A percentile compares a stretch with the other conserved stretches of the same genome.
These are phyloP conservation scores for Chlorella sorokiniana DNA, from an alignment of 139 green algal genomes.

Conservation along the genomic window DNA sequence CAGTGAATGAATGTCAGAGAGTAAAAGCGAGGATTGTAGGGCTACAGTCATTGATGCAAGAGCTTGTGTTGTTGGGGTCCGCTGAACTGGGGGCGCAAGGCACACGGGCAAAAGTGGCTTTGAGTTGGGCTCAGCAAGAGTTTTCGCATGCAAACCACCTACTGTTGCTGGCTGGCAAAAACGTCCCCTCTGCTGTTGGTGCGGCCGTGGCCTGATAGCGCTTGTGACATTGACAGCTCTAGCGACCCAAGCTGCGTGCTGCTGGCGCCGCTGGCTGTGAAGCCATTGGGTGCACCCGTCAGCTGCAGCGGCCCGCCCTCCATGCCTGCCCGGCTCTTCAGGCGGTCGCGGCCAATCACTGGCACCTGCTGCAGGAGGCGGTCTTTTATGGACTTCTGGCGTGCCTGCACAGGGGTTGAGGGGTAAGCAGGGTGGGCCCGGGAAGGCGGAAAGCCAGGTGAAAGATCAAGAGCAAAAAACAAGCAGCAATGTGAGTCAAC, in stretches of 20 bases:
- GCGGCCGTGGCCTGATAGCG: background rate
- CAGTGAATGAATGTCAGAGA: no score
- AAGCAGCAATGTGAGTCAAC: background rate
- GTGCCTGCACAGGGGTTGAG: constrained; percentile 1
- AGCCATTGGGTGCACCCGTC: background rate
- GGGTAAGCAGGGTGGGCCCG: background rate
- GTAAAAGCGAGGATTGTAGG: no score
- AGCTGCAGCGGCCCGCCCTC: constrained; percentile 1
- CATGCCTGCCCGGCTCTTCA: constrained; percentile 10
- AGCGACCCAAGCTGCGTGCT: background rate
- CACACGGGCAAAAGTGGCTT: no score
- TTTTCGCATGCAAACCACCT: background rate
- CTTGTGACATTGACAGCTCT: no score
- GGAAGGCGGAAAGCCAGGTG: background rate
- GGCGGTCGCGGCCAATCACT: constrained; percentile 43
- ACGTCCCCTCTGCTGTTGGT: constrained; percentile 19
- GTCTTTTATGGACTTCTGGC: constrained; percentile 37
- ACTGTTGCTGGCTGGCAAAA: background rate
- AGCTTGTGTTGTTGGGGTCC: no score
- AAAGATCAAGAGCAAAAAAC: background rate
- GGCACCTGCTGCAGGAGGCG: constrained; percentile 36
- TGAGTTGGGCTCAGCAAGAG: no score
- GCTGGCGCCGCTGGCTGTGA: constrained; percentile 4
- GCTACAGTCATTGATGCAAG: no score
- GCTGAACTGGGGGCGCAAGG: background rate